These are phyloP conservation scores for Lachancea waltii DNA, from an alignment of 805 yeast genomes.

Conservation along the genomic window DNA sequence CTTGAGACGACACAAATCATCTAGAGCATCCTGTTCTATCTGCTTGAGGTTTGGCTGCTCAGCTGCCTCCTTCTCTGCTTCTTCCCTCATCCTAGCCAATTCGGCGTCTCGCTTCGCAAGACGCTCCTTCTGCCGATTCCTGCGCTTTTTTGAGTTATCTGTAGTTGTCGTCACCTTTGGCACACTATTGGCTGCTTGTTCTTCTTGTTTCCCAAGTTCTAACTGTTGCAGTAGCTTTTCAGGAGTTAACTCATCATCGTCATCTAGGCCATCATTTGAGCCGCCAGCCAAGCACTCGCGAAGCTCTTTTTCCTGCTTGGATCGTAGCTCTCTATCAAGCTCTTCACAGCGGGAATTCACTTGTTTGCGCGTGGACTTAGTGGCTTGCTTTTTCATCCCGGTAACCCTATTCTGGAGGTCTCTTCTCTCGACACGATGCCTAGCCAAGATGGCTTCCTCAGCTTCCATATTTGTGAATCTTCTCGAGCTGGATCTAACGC, in stretches of 20 bases:
- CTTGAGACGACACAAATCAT: constrained; percentile 42
- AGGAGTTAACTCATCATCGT: constrained; percentile 51
- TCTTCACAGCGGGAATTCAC: constrained; percentile 53
- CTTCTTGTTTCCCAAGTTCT: constrained; percentile 34
- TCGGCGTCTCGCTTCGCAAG: constrained; percentile 71
- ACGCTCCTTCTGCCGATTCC: constrained; percentile 82
- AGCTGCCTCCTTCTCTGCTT: constrained; percentile 68
- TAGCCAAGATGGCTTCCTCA: constrained; percentile 27
- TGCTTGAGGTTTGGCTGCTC: constrained; percentile 58
- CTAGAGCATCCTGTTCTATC: constrained; percentile 65
- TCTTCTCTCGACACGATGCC: constrained; percentile 64
- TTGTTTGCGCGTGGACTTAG: constrained; percentile 68
- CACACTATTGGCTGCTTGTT: constrained; percentile 11
- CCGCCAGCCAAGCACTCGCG: too few relatives aligned
- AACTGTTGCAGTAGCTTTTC: constrained; percentile 59
- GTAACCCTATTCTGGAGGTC: constrained; percentile 64
- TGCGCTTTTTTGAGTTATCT: constrained; percentile 33
- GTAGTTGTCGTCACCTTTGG: constrained; percentile 6
- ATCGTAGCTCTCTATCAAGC: constrained; percentile 50
- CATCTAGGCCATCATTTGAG: constrained; percentile 13
- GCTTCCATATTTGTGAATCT: not conserved
- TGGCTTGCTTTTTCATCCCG: constrained; percentile 75
- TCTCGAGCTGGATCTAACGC: too few relatives aligned
- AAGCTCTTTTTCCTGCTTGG: constrained; percentile 50
- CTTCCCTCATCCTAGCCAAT: constrained; percentile 50